These are phyloP conservation scores for Kwoniella sp. DNA, from an alignment of 768 basidiomycete genomes.

Conservation along the genomic window DNA sequence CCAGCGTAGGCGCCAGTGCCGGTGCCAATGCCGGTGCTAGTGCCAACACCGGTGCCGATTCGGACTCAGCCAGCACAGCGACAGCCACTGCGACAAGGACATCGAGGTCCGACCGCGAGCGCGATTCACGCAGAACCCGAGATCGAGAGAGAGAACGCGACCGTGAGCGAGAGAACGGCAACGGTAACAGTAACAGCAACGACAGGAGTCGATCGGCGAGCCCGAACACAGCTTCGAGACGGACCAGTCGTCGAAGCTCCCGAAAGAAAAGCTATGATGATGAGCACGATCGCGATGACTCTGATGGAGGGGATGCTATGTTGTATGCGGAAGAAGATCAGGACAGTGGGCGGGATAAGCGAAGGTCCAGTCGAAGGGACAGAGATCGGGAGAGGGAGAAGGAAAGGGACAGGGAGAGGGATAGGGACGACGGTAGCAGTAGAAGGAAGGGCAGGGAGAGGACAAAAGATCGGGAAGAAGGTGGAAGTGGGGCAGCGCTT, in stretches of 20 bases:
- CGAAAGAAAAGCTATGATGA: constrained; percentile 6
- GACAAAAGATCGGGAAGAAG: constrained; percentile 37
- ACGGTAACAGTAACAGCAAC: background rate
- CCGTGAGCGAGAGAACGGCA: background rate
- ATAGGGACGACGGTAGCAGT: constrained; percentile 25
- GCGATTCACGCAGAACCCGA: constrained; percentile 6
- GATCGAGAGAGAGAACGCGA: background rate
- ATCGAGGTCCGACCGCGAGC: constrained; percentile 6
- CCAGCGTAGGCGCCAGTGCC: background rate
- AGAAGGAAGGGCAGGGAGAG: constrained; percentile 31
- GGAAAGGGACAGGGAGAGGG: constrained; percentile 26
- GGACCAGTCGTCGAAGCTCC: constrained; percentile 5
- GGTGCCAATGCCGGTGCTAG: background rate
- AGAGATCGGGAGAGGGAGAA: constrained; percentile 18
- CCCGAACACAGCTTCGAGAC: constrained; percentile 1
- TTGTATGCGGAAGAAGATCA: background rate
- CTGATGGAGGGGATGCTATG: background rate
- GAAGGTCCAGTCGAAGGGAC: background rate
- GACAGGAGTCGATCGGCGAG: constrained; percentile 8
- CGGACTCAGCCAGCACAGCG: background rate
- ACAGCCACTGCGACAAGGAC: background rate
- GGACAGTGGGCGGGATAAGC: background rate
- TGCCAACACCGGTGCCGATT: background rate
- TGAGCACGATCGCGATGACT: constrained; percentile 1
- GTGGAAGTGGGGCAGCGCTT: constrained; percentile 25